phyloP scores from a whole-genome alignment of 805 yeast species.

The Huiozyma naganishii region DNA sequence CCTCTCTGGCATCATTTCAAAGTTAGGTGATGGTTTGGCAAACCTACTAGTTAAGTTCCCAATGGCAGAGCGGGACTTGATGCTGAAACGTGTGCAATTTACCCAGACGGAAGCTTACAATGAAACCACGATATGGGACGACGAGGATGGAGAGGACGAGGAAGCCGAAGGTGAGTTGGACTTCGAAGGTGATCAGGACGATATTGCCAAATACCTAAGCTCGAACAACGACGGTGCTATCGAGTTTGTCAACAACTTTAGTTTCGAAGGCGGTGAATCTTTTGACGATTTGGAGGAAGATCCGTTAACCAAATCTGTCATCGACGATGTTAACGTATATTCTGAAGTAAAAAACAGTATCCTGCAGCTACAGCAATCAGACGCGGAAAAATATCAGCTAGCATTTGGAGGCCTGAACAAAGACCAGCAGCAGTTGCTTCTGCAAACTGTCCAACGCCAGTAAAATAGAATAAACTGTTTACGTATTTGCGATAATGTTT shows the following conservation, averaged over 20 bases:
- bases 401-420: slow-evolving; percentile 33
- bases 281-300: slow-evolving; percentile 76
- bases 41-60: slow-evolving; percentile 53
- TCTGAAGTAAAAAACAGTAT: slow-evolving; percentile 50
- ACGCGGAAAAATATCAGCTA: slow-evolving; percentile 38
- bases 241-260: slow-evolving; percentile 26
- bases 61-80: slow-evolving; percentile 54
- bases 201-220: slow-evolving; percentile 38
- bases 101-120: slow-evolving; percentile 25
- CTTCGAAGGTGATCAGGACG: slow-evolving; percentile 23
- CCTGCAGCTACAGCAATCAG: slow-evolving; percentile 36
- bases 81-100: slow-evolving; percentile 50
- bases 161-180: slow-evolving; percentile 28
- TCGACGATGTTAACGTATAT: slow-evolving; percentile 69
- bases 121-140: slow-evolving; percentile 25
- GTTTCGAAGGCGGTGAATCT: slow-evolving; percentile 35
- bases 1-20: slow-evolving; percentile 27
- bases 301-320: slow-evolving; percentile 65
- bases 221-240: slow-evolving; percentile 33
- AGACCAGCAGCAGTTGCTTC: slow-evolving; percentile 28
- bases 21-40: slow-evolving; percentile 43
- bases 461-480: background rate
- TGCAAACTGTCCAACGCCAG: background rate
- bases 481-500: background rate
- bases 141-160: slow-evolving; percentile 28